Evolutionary conservation across 2,329 filamentous ascomycete species (phyloP), one percentile per base, ranked within the genome.

Genomic region (Xylariaceae sp.): DNA sequence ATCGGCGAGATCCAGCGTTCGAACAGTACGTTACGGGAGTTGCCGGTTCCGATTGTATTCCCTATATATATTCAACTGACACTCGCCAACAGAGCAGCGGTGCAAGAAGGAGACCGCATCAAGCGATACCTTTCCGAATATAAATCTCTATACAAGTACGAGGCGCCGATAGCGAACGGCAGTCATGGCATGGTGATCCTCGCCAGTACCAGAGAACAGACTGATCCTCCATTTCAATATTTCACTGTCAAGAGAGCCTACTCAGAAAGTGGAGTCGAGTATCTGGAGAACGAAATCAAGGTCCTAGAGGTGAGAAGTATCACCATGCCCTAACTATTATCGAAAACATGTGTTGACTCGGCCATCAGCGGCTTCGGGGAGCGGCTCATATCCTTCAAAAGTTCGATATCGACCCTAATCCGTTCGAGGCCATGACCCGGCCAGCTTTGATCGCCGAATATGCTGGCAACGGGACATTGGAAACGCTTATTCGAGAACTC

Each of bases 91-190:
- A 31, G 29, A 13, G n/a, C 5, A 9, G 29, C 29, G 5, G 11
- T 31, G 8, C n/a, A 7, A n/a, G 18, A 31, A 14, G 29, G 9
- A 8, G 13, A 13, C 5, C 13, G 5, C 11, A 31, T 22, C 21
- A 31, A 22, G 29, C 29, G 19, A 22, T 31, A 31, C 18, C 22
- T 31, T 19, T 13, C 5, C 29, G 29, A 31, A 15, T 22, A 21
- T 7, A 11, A 17, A 12, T 22, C 29, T 7, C 12, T n/a, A 12
- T 31, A 21, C 29, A 31, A 31, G 29, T 31, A 21, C 22, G 29
- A 31, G 19, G 18, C 11, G 6, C 14, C 29, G 18, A 31, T 31
- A 7, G 29, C 29, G 9, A 31, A 21, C 12, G 29, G 29, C 11
- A 14, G 6, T 3, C 14, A 31, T 19, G 29, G 29, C 3, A 14